Percentiles rank a stretch among this genome's conserved stretches.
phyloP scores from a whole-genome alignment of 2,329 filamentous ascomycete genomes.

The Zalaria obscura region DNA sequence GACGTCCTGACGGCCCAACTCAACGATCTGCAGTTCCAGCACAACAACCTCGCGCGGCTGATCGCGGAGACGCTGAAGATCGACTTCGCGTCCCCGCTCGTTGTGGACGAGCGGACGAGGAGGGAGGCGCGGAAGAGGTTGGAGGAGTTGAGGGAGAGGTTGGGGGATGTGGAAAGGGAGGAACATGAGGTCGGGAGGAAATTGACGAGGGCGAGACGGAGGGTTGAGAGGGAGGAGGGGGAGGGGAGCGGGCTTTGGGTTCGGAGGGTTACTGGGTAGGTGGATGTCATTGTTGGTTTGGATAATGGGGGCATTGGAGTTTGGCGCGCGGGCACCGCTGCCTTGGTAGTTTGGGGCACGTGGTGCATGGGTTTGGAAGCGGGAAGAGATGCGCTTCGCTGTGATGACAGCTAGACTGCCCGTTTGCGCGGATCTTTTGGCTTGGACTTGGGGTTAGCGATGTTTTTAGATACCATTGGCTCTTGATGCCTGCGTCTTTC shows the following conservation, averaged over 20 bases:
- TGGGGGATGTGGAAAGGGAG: constrained; percentile 59
- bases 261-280: constrained; percentile 52
- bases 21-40: constrained; percentile 49
- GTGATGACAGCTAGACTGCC: too few relatives aligned
- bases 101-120: constrained; percentile 44
- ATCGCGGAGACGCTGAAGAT: constrained; percentile 67
- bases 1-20: constrained; percentile 52
- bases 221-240: constrained; percentile 45
- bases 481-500: too few relatives aligned
- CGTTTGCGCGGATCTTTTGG: too few relatives aligned
- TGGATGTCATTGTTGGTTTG: too few relatives aligned
- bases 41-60: constrained; percentile 55
- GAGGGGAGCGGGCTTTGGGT: constrained; percentile 66
- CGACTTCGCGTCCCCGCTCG: constrained; percentile 52
- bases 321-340: too few relatives aligned
- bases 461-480: too few relatives aligned
- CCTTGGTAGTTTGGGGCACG: too few relatives aligned
- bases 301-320: too few relatives aligned
- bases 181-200: constrained; percentile 68
- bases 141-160: constrained; percentile 47
- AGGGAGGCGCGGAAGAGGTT: constrained; percentile 50
- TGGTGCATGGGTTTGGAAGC: too few relatives aligned
- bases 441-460: too few relatives aligned
- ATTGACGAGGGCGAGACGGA: constrained; percentile 61
- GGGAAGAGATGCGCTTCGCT: too few relatives aligned